Conservation (phyloP, 2,329 filamentous ascomycete species). For the Pleurostoma richardsiae region DNA sequence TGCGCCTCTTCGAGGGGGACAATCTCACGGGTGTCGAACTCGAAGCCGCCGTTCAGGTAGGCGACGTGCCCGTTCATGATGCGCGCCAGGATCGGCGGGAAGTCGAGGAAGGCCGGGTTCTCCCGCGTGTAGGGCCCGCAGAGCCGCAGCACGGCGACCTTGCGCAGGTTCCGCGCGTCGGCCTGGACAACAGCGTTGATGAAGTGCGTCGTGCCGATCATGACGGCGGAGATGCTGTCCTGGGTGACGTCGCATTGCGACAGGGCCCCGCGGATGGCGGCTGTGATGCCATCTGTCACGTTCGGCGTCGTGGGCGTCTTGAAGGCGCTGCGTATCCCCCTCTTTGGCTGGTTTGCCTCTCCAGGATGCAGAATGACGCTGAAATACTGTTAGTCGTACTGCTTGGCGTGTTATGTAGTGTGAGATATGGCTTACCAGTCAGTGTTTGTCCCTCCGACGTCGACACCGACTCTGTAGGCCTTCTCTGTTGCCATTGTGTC, state of each 20-base stretch:
- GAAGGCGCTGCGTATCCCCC: neutral
- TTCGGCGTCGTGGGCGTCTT: neutral
- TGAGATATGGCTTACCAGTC: neutral
- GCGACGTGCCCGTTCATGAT: neutral
- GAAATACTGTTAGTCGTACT: slow-evolving; percentile 49
- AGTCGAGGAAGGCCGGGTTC: neutral
- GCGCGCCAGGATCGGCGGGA: neutral
- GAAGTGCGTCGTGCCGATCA: neutral
- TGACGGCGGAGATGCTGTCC: neutral
- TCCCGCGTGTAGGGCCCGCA: neutral
- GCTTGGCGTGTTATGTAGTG: neutral
- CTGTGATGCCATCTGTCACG: neutral
- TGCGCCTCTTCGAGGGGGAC: slow-evolving; percentile 14
- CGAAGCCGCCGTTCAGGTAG: neutral
- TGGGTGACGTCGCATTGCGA: neutral
- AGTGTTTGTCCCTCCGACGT: neutral
- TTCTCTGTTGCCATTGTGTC: neutral
- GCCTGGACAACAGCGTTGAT: neutral
- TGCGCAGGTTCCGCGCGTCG: neutral
- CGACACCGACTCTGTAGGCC: neutral
- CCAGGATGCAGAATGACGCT: slow-evolving; percentile 41
- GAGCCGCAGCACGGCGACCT: neutral
- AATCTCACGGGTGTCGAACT: neutral
- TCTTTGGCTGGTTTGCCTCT: neutral
- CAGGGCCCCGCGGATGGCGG: neutral